These are phyloP conservation scores for Nidularia sp. DNA, from an alignment of 768 basidiomycete genomes.

Conservation along the genomic window DNA sequence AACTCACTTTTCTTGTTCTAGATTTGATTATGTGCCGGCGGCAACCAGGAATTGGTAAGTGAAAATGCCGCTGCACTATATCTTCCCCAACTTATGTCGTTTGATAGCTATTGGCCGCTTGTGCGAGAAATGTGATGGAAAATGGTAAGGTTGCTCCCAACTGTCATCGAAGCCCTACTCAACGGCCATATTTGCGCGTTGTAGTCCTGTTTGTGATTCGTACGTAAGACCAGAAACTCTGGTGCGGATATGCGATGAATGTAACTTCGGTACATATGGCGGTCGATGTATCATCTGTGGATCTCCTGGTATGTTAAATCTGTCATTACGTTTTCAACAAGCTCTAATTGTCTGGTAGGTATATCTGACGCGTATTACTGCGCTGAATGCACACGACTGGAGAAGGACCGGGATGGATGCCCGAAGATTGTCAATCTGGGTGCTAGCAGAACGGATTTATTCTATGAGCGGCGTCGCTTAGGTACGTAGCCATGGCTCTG, in stretches of 20 bases:
- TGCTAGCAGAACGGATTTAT: conserved; percentile 86
- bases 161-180: background rate
- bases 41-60: conserved; percentile 90
- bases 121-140: conserved; percentile 99
- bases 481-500: conserved; percentile 39
- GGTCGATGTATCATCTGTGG: conserved; percentile 98
- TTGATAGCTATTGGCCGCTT: conserved; percentile 87
- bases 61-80: background rate
- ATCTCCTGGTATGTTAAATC: conserved; percentile 71
- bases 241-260: conserved; percentile 98
- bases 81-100: background rate
- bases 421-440: conserved; percentile 98
- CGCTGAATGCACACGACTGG: conserved; percentile 92
- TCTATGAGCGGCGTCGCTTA: conserved; percentile 85
- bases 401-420: conserved; percentile 97
- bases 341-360: conserved; percentile 41
- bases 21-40: conserved; percentile 99
- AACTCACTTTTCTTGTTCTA: conserved; percentile 20
- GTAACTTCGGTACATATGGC: conserved; percentile 98
- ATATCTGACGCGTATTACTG: conserved; percentile 99
- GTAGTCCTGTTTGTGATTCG: conserved; percentile 96
- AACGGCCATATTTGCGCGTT: background rate
- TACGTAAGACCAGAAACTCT: conserved; percentile 98
- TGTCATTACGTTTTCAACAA: background rate
- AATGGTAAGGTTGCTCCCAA: conserved; percentile 67